These are phyloP conservation scores for Trichoderma afroharzianum DNA, from an alignment of 2,329 filamentous ascomycete genomes.

Conservation along the genomic window DNA sequence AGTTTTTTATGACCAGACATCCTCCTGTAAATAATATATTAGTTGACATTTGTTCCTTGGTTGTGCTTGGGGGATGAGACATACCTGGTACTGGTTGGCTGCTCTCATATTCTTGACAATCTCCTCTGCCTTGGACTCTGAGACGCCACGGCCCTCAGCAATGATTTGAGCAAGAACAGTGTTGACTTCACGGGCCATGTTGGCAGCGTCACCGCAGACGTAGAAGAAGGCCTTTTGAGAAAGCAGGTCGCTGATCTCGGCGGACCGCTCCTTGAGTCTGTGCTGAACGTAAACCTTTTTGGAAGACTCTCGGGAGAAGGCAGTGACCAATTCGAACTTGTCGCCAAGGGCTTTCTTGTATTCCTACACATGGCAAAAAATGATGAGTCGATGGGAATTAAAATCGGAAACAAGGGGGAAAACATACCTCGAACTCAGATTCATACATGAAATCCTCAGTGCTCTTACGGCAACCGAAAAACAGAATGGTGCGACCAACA, in stretches of 20 bases:
- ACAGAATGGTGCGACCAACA: slow-evolving; percentile 83
- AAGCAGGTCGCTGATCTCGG: slow-evolving; percentile 83
- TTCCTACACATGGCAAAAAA: slow-evolving; percentile 50
- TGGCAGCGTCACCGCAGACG: slow-evolving; percentile 94
- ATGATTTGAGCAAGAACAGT: slow-evolving; percentile 83
- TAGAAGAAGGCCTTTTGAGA: slow-evolving; percentile 91
- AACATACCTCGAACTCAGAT: slow-evolving; percentile 84
- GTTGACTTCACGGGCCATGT: slow-evolving; percentile 95
- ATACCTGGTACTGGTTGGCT: slow-evolving; percentile 91
- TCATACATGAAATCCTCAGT: slow-evolving; percentile 92
- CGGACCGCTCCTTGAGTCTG: slow-evolving; percentile 74
- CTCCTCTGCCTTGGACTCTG: slow-evolving; percentile 87
- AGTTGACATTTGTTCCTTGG: neutral
- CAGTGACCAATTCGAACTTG: slow-evolving; percentile 84
- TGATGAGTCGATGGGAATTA: neutral
- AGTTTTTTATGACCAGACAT: slow-evolving; percentile 61
- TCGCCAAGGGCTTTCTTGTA: slow-evolving; percentile 81
- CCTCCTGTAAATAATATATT: slow-evolving; percentile 49
- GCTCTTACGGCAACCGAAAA: slow-evolving; percentile 88
- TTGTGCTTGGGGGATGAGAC: slow-evolving; percentile 20
- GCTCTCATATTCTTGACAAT: slow-evolving; percentile 96
- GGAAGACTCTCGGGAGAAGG: slow-evolving; percentile 84
- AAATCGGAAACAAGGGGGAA: too few species aligned
- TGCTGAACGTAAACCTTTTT: slow-evolving; percentile 98
- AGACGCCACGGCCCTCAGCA: slow-evolving; percentile 73